Base-by-base conservation (phyloP, 257 asterid species). In the Linderniella brevidens region DNA sequence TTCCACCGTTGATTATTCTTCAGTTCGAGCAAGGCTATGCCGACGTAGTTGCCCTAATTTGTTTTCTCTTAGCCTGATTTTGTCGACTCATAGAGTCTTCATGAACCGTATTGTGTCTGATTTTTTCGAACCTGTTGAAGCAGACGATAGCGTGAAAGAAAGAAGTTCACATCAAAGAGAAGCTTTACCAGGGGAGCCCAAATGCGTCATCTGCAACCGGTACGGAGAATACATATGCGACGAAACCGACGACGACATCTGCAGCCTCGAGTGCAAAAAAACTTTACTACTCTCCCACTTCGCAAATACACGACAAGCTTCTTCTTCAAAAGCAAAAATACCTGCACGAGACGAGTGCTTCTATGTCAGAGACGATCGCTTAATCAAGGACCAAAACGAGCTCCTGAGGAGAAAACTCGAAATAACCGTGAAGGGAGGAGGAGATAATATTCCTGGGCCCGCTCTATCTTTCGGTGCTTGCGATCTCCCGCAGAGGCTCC, bases 151-250 rank as follows among this genome's bases (percentile, higher is more conserved):
- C 49, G 95, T 78, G 57, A 83, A 78, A 65, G 68, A 64, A 66
- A 64, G 71, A 56, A 70, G 93, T 60, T 70, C 76, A 83, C 79
- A 83, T 62, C 97, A 83, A 68, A 83, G 97, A 65, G 93, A 79
- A 67, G 92, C 93, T 56, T 47, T 71, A 46, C 68, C 80, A 0
- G 94, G 87, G 40, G 97, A 87, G 45, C 92, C 92, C 46, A 65
- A 45, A 38, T 87, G 97, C 53, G 56, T 61, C 35, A 59, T 83
- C 51, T 87, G 97, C 50, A 90, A 93, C 46, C 83, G 95, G 35
- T 87, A 76, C 43, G 97, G 97, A 45, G 97, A 87, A 70, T 87
- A 87, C 60, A 76, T 87, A 50, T 87, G 97, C 53, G 86, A 83
- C 38, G 86, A 83, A 58, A 82, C 94, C 13, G 83, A 86, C 52